Evolutionary conservation across 768 basidiomycete genomes (phyloP), one percentile per base, ranked within the genome.

Genomic region (Cyathus striatus): DNA sequence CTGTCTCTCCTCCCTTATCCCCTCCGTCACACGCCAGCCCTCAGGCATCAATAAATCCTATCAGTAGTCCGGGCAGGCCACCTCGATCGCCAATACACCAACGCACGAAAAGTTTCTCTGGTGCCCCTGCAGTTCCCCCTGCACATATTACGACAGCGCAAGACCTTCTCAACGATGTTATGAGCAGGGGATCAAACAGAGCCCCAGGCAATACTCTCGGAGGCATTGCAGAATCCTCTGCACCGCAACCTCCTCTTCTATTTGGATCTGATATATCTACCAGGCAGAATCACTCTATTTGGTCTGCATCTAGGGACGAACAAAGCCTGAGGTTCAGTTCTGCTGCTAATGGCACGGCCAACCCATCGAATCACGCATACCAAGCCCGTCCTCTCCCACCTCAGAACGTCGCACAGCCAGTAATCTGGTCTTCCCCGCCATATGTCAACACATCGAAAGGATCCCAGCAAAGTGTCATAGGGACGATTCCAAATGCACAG

Each of bases 261-360:
- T 81, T 85, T 49, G 73, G 78, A 17, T 69, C 75, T 5, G 75
- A 75, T 4, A 59, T 64, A 6, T 51, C 67, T 2, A 68, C 66
- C 50, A 61, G 61, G n/a, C 65, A 69, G 6, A 60, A 61, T 23
- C 66, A 73, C 38, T 85, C 79, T 1, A 87, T 86, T 30, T 86
- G 86, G 85, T 79, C 83, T 3, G 70, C 80, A 12, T 68, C 75
- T 1, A 61, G 65, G 3, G 81, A 80, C 46, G 76, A 78, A 42
- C 63, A 67, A 40, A 53, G 64, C 20, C 52, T 70, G 32, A 64
- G 58, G 36, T 67, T 66, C 40, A 60, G 51, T 27, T n/a, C n/a
- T n/a, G n/a, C n/a, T n/a, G n/a, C n/a, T n/a, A n/a, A n/a, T n/a
- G 53, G 58, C 33, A 59, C 58, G n/a, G 27, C 42, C 20, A 44